Evolutionary conservation across 2,329 filamentous ascomycete species (phyloP).

Genomic region (Decorospora gaudefroyi): DNA sequence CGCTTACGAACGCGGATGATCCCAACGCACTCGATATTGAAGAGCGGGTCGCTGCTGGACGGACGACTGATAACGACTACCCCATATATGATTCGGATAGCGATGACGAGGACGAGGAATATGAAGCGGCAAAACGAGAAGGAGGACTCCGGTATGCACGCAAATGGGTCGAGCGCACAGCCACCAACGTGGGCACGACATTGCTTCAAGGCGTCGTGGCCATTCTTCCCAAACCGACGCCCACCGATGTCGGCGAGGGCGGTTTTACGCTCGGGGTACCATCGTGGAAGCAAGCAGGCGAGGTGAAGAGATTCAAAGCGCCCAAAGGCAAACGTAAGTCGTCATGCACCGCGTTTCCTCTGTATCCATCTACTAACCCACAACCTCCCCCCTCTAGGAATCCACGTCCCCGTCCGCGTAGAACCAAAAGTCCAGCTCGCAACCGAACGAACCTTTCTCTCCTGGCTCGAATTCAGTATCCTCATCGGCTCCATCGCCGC

Average conservation of each 20-base stretch:
- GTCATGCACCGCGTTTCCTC: too few species aligned
- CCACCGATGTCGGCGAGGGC: constrained; percentile 50
- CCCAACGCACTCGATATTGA: constrained; percentile 70
- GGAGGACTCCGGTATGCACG: constrained; percentile 77
- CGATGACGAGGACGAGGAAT: constrained; percentile 73
- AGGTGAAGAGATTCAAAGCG: constrained; percentile 64
- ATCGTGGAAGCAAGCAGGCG: constrained; percentile 45
- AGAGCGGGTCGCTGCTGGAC: constrained; percentile 72
- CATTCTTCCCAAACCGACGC: constrained; percentile 48
- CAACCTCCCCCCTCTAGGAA: too few species aligned
- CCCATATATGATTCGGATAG: constrained; percentile 90
- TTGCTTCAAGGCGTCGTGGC: constrained; percentile 32
- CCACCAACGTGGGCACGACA: constrained; percentile 52
- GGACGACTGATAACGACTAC: constrained; percentile 69
- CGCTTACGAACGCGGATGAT: constrained; percentile 44
- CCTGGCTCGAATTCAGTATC: constrained; percentile 96
- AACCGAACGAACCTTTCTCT: constrained; percentile 91
- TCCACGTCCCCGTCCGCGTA: constrained; percentile 92
- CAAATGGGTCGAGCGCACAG: constrained; percentile 56
- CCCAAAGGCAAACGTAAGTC: constrained; percentile 70
- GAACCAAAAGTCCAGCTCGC: constrained; percentile 99
- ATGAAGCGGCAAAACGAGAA: constrained; percentile 76
- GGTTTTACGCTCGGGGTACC: constrained; percentile 53
- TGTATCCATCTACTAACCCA: too few species aligned
- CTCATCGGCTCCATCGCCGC: constrained; percentile 69